Evolutionary conservation across 140 eudicot genomes (phyloP), one percentile per base, ranked within the genome.

Genomic region (Stevia rebaudiana): DNA sequence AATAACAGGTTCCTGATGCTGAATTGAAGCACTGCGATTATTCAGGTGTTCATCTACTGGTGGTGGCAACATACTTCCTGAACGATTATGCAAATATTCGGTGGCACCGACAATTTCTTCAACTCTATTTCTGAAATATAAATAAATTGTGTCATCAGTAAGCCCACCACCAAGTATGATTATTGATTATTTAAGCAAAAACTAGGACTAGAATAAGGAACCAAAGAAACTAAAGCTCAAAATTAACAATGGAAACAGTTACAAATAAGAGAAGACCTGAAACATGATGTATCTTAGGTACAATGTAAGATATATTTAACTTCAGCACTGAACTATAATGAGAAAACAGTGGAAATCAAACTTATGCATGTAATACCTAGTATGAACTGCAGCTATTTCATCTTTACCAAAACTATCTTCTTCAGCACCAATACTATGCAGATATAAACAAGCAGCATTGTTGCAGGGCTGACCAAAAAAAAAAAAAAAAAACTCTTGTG

Each of bases 381-480:
- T 86, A 53, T 90, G 92, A 23, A 81, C 89, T 44, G 97, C 95
- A 68, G 95, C 95, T 79, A 65, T 88, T 78, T 90, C 97, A 65
- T 90, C 97, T 90, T 84, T 90, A 33, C 92, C 81, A 78, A 90
- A 86, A 76, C 95, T 90, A 78, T 90, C 97, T 70, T 84, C 95
- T 66, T 90, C 95, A 60, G 94, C 79, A 68, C 97, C 97, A 80
- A 84, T 36, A 63, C 64, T 70, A 80, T 86, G 97, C 76, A 90
- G 73, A 78, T 90, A 90, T 74, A 90, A 70, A 80, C 97, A 90
- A 62, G 85, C 73, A 52, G 85, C 77, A 74, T 90, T 86, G 83
- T 75, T 86, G 87, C 97, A 90, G 48, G 94, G 84, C 97, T 90
- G 86, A 37, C 65, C 53, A 67, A 59, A 47, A 77, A 77, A 70